These are phyloP conservation scores for Firmiana major DNA, from an alignment of 345 rosid genomes.

Conservation along the genomic window DNA sequence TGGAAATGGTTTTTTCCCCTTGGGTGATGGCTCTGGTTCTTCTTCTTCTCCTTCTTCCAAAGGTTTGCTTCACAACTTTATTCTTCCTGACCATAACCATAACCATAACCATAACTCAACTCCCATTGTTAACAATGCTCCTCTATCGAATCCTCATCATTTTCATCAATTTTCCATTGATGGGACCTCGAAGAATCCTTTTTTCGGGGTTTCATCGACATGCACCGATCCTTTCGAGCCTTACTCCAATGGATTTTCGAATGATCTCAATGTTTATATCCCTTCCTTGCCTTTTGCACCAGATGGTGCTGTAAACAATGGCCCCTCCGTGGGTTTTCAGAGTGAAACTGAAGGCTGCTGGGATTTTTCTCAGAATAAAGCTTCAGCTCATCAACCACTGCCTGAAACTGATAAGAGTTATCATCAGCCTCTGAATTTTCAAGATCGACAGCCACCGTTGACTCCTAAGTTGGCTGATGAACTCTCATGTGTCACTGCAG, in stretches of 20 bases:
- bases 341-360: not conserved
- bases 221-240: constrained; percentile 17
- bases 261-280: constrained; percentile 2
- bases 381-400: not conserved
- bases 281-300: not conserved
- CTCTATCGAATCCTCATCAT: constrained; percentile 12
- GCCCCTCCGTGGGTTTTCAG: constrained; percentile 20
- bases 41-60: not conserved
- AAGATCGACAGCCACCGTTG: not conserved
- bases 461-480: constrained; percentile 17
- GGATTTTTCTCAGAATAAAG: constrained; percentile 16
- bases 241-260: not conserved
- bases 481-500: constrained; percentile 17
- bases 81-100: constrained; percentile 13
- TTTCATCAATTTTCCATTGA: constrained; percentile 15
- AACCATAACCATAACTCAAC: not conserved
- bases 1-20: constrained; percentile 1
- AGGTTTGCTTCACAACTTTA: constrained; percentile 18
- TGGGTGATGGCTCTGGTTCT: not conserved
- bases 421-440: not conserved
- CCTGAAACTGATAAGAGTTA: not conserved
- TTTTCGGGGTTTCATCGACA: constrained; percentile 8
- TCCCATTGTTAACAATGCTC: not conserved
- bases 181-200: constrained; percentile 20
- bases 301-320: not conserved